Evolutionary conservation across 352 stramenopile genomes (phyloP).

Genomic region (Pythium biforme): DNA sequence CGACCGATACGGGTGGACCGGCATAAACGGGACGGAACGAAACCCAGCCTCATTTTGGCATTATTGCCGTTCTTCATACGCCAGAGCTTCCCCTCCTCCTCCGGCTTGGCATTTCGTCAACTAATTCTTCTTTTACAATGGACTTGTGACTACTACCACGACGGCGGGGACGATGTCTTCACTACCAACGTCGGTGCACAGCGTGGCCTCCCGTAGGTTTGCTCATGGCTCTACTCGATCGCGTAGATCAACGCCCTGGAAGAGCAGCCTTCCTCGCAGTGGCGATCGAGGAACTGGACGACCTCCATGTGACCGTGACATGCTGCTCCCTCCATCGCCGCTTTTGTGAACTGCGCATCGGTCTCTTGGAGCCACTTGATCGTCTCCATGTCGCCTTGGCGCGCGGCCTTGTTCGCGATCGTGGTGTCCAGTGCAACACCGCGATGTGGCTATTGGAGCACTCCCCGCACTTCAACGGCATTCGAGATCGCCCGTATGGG

Average conservation of each 20-base stretch:
- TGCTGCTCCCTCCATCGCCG: not conserved
- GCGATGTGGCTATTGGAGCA: too few relatives aligned
- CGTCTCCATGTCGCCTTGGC: constrained; percentile 10
- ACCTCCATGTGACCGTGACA: not conserved
- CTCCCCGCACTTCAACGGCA: too few relatives aligned
- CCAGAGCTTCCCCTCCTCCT: too few relatives aligned
- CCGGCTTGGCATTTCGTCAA: too few relatives aligned
- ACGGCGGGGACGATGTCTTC: not conserved
- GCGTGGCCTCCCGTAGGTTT: not conserved
- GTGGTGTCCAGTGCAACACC: too few relatives aligned
- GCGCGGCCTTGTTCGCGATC: constrained; percentile 4
- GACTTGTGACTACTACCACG: too few relatives aligned
- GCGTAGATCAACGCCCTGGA: constrained; percentile 1
- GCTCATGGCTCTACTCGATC: not conserved
- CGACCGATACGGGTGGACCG: too few relatives aligned
- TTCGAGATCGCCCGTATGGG: too few relatives aligned
- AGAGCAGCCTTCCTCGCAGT: not conserved
- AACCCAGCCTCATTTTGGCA: too few relatives aligned
- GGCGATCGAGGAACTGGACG: not conserved
- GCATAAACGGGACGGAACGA: too few relatives aligned
- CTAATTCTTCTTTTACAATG: too few relatives aligned
- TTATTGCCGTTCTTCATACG: too few relatives aligned
- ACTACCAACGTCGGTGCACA: not conserved
- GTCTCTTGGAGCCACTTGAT: constrained; percentile 20
- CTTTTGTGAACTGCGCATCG: not conserved